Evolutionary conservation across 371 early-diverging fungal species (phyloP), one percentile per base, ranked within the genome.

Genomic region (Phascolomyces articulosus): DNA sequence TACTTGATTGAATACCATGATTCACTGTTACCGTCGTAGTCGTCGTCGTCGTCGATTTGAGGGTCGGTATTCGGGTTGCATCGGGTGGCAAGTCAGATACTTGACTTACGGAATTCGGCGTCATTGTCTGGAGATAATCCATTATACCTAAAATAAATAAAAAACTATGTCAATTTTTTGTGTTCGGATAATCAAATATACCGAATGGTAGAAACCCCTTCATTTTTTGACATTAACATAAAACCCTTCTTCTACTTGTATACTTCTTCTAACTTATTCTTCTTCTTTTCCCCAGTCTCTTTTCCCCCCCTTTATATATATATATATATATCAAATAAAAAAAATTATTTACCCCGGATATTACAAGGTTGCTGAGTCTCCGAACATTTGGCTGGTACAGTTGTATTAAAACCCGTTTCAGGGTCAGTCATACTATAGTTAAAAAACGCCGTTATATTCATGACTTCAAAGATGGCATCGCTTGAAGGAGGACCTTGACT

Each of bases 401-500:
- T 55, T 23, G 55, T 55, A 34, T 55, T 62, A 38, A 55, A 28
- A n/a, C 53, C 40, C 18, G 38, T 55, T 21, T 21, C 23, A 15
- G 56, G 18, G 44, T 49, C 56, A 3, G 60, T 23, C 15, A 24
- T 21, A 21, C 64, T 68, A 24, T 53, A 63, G 29, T 73, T 73
- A 49, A 67, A 73, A 31, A 66, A 70, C 16, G 59, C 56, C 4
- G 67, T 66, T 18, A 70, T 55, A 18, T 68, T 68, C 65, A 60
- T 58, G 18, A 73, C 55, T 18, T 70, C 67, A 48, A 67, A 55
- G 7, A 44, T 28, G 1, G 76, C 73, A 31, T 61, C 44, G 11
- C 41, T 20, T 3, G 21, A n/a, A 9, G 77, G 77, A 8, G 73
- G 77, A 26, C 73, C 77, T 49, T 62, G 38, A 40, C 73, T 70